These are phyloP conservation scores for Fusarium sp. DNA, from an alignment of 2,329 filamentous ascomycete genomes.

Conservation along the genomic window DNA sequence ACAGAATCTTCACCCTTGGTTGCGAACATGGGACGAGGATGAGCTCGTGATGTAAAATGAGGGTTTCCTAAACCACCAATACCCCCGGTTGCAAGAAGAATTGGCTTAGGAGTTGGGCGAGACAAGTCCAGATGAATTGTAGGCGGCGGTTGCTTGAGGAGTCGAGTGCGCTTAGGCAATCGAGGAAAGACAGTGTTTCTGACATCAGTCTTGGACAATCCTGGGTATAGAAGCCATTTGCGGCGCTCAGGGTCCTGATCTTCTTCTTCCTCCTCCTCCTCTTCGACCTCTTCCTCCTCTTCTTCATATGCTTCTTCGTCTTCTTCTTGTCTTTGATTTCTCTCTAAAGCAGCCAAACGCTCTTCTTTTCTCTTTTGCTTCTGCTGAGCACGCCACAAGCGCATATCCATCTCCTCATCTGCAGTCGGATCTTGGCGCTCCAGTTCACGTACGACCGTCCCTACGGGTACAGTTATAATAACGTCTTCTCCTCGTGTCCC, in stretches of 20 bases:
- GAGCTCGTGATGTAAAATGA: slow-evolving; percentile 85
- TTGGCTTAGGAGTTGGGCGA: slow-evolving; percentile 82
- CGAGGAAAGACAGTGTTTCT: slow-evolving; percentile 64
- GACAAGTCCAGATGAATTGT: slow-evolving; percentile 81
- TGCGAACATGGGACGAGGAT: slow-evolving; percentile 84
- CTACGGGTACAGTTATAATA: slow-evolving; percentile 89
- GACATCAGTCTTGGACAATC: slow-evolving; percentile 77
- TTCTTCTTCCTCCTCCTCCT: slow-evolving; percentile 56
- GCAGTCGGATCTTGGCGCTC: slow-evolving; percentile 80
- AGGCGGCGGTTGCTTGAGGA: slow-evolving; percentile 75
- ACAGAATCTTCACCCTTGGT: slow-evolving; percentile 87
- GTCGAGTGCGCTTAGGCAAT: slow-evolving; percentile 64
- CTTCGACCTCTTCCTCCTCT: slow-evolving; percentile 35
- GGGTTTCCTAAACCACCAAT: slow-evolving; percentile 93
- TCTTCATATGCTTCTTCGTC: slow-evolving; percentile 32
- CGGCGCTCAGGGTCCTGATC: slow-evolving; percentile 66
- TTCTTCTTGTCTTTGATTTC: slow-evolving; percentile 39
- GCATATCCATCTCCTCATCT: slow-evolving; percentile 66
- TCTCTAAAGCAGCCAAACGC: slow-evolving; percentile 53
- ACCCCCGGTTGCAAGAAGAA: slow-evolving; percentile 88
- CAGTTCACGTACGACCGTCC: slow-evolving; percentile 89
- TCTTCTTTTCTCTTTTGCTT: slow-evolving; percentile 52
- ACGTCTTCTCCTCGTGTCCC: slow-evolving; percentile 89
- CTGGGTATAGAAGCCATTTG: slow-evolving; percentile 90
- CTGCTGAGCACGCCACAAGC: slow-evolving; percentile 50